Evolutionary conservation across 1,284 basidiomycete species (phyloP), one percentile per base, ranked within the genome.

Genomic region (Lignosus rhinocerotis): DNA sequence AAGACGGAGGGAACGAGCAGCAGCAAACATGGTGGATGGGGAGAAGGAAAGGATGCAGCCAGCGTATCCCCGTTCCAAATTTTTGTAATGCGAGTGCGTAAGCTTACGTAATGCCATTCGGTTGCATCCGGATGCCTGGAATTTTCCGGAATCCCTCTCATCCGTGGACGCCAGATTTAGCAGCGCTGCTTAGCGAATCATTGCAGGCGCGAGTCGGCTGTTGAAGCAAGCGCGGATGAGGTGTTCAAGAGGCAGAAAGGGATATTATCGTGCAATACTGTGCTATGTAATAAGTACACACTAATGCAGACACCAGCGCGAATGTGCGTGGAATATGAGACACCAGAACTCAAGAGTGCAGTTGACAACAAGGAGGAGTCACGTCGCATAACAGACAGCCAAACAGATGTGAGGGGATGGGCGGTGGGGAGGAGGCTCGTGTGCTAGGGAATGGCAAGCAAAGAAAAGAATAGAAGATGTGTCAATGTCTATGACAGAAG

Each of bases 11-110:
- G 83, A 84, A 76, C 85, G 83, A 72, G 81, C 81, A 76, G 78
- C 80, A 71, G 86, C 69, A 76, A 88, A 85, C 77, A 79, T 78
- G 83, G 82, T 85, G 77, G 77, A 75, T 80, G 78, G 72, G 72
- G 70, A 73, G 71, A 72, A 69, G 67, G 63, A 67, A 65, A 60
- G 61, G 62, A 64, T 62, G 63, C 55, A 67, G 73, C 57, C 70
- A 62, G 61, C 60, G 55, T 61, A 58, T 47, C 60, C 56, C 53
- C 12, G 30, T 45, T 59, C 56, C 56, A 59, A 67, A 65, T 58
- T 65, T 68, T 67, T 64, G 56, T 57, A 54, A 58, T 54, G 46
- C 38, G 60, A 66, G 58, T 59, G 63, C 63, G 60, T 62, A 62
- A 59, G 62, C 62, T 69, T 67, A 69, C 51, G 45, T 69, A 65